Percentiles rank a stretch among this genome's conserved stretches.
Evolutionary conservation across 192 early-diverging fungal species (phyloP).

Genomic region (Chytriomyces hyalinus): DNA sequence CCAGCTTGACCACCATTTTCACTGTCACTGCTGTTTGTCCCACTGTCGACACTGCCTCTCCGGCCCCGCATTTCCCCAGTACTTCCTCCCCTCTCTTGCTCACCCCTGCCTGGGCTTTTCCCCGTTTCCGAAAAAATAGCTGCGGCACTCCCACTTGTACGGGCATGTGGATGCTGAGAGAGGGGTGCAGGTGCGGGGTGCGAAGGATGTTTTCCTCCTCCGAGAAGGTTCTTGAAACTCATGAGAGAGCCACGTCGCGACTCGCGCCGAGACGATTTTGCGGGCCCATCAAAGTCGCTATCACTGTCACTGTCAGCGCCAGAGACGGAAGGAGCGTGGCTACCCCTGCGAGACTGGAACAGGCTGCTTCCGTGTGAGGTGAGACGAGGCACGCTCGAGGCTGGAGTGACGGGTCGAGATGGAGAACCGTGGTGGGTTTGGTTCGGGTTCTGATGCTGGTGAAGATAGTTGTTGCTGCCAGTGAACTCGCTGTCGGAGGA

Average conservation of each 20-base stretch:
- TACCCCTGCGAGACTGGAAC: not conserved
- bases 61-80: too few species aligned
- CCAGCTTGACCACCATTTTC: not conserved
- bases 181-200: not conserved
- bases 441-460: not conserved
- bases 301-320: slow-evolving; percentile 1
- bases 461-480: not conserved
- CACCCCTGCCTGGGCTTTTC: not conserved
- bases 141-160: not conserved
- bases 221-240: not conserved
- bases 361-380: not conserved
- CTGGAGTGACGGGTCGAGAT: too few species aligned
- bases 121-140: not conserved
- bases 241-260: not conserved
- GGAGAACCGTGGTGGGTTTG: too few species aligned
- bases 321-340: not conserved
- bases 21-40: not conserved
- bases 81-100: too few species aligned
- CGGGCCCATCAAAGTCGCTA: not conserved
- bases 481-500: not conserved
- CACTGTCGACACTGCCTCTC: not conserved
- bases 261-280: not conserved
- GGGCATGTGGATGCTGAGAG: not conserved
- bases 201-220: not conserved
- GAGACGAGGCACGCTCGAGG: not conserved